Percentiles rank a stretch among this genome's conserved stretches.
phyloP scores from a whole-genome alignment of 208 protist species.

The Angomonas deanei region DNA sequence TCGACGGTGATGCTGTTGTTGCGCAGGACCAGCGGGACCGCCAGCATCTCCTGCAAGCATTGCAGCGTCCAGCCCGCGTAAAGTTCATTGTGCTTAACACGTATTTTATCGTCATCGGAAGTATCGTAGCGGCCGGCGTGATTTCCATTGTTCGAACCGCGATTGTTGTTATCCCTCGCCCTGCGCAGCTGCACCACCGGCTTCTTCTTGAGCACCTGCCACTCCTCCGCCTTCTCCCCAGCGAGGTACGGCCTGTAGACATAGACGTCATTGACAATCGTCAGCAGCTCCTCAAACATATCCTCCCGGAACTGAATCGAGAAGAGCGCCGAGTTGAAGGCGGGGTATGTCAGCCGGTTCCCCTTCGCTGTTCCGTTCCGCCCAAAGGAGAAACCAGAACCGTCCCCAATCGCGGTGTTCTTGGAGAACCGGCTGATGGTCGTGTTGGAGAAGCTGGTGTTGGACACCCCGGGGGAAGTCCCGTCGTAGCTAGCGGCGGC shows the following conservation, averaged over 20 bases:
- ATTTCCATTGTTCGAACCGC: background rate
- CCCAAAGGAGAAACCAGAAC: background rate
- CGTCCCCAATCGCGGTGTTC: background rate
- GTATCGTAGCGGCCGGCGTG: background rate
- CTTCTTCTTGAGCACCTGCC: constrained; percentile 29
- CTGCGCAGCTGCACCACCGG: constrained; percentile 15
- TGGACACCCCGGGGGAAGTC: background rate
- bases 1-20: constrained; percentile 23
- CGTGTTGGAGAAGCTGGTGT: background rate
- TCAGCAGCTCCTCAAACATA: constrained; percentile 37
- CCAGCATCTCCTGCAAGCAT: constrained; percentile 40
- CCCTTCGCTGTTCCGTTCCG: constrained; percentile 5
- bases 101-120: constrained; percentile 30
- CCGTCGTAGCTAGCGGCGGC: background rate
- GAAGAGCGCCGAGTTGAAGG: constrained; percentile 27
- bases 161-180: background rate
- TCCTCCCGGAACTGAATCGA: constrained; percentile 22
- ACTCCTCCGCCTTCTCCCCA: constrained; percentile 28
- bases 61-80: constrained; percentile 46
- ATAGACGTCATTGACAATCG: constrained; percentile 33
- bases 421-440: background rate
- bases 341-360: constrained; percentile 18
- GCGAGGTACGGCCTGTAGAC: constrained; percentile 24
- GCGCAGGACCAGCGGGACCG: constrained; percentile 25
- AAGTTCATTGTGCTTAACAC: constrained; percentile 22